Conservation (phyloP, 805 yeast genomes). For the Pichia eremophila region DNA sequence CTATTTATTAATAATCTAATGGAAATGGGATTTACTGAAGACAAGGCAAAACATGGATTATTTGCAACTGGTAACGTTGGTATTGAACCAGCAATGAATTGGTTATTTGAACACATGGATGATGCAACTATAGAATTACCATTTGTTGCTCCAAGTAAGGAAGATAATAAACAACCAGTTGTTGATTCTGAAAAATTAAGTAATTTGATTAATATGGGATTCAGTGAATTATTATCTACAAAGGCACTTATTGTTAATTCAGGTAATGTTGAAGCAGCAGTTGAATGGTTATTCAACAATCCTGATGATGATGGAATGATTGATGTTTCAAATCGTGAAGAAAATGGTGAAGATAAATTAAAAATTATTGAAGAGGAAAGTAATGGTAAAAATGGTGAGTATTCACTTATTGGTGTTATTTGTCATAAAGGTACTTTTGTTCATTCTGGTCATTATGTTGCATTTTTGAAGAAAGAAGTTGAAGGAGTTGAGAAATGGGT, state of each 20-base stretch:
- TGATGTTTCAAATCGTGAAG: constrained; percentile 9
- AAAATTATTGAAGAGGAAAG: background rate
- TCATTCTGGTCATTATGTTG: constrained; percentile 90
- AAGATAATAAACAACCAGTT: constrained; percentile 2
- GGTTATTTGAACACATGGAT: constrained; percentile 86
- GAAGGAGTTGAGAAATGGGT: constrained; percentile 50
- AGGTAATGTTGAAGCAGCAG: constrained; percentile 63
- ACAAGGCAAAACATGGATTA: constrained; percentile 57
- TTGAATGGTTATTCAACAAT: constrained; percentile 83
- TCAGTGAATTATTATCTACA: constrained; percentile 49
- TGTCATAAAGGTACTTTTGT: constrained; percentile 88
- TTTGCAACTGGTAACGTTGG: constrained; percentile 58
- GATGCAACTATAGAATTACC: constrained; percentile 70
- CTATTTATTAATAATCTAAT: constrained; percentile 45
- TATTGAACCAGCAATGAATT: constrained; percentile 72
- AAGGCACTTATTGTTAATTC: constrained; percentile 59
- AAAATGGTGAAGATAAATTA: constrained; percentile 7
- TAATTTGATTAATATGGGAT: constrained; percentile 68
- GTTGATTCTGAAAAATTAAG: constrained; percentile 30
- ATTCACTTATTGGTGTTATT: constrained; percentile 51
- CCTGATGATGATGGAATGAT: constrained; percentile 69
- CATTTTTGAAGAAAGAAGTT: constrained; percentile 45
- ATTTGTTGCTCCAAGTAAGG: constrained; percentile 26
- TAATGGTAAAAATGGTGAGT: constrained; percentile 29
- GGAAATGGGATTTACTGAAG: constrained; percentile 83